Conservation (phyloP, 805 yeast genomes). For the Limtongozyma cylindracea region DNA sequence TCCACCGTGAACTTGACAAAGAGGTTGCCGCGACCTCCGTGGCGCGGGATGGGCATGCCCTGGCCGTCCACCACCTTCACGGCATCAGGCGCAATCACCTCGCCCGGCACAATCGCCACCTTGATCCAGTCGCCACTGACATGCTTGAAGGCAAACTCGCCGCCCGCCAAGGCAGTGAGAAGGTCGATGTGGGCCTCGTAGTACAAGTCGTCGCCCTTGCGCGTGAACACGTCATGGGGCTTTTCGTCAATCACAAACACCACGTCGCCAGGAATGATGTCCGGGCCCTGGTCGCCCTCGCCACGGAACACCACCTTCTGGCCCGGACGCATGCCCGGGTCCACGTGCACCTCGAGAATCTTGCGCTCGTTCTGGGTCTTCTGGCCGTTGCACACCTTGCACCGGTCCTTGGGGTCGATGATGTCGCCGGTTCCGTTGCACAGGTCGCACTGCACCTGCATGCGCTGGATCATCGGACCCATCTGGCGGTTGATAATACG, state of each 20-base stretch:
- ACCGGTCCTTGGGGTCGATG: conserved; percentile 66
- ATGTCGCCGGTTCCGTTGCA: conserved; percentile 89
- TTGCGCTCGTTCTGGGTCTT: conserved; percentile 75
- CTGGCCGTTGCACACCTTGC: conserved; percentile 73
- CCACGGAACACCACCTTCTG: conserved; percentile 79
- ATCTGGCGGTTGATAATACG: conserved; percentile 87
- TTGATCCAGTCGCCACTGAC: conserved; percentile 81
- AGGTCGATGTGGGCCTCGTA: conserved; percentile 76
- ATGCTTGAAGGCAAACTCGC: conserved; percentile 69
- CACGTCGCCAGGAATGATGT: conserved; percentile 89
- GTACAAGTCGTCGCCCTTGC: conserved; percentile 74
- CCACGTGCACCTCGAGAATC: conserved; percentile 81
- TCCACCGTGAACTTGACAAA: conserved; percentile 66
- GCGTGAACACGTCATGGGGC: conserved; percentile 58
- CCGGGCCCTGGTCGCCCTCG: conserved; percentile 96
- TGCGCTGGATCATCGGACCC: conserved; percentile 98
- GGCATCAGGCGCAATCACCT: conserved; percentile 67
- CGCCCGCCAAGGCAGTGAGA: conserved; percentile 92
- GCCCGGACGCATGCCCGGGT: conserved; percentile 92
- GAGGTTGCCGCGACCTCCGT: conserved; percentile 74
- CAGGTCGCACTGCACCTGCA: conserved; percentile 79
- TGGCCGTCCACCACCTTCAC: conserved; percentile 69
- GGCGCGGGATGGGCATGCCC: conserved; percentile 93
- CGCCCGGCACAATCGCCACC: conserved; percentile 70
- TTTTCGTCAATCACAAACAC: conserved; percentile 78